Conservation (phyloP, 768 basidiomycete species). For the Paxillus rubicundulus region DNA sequence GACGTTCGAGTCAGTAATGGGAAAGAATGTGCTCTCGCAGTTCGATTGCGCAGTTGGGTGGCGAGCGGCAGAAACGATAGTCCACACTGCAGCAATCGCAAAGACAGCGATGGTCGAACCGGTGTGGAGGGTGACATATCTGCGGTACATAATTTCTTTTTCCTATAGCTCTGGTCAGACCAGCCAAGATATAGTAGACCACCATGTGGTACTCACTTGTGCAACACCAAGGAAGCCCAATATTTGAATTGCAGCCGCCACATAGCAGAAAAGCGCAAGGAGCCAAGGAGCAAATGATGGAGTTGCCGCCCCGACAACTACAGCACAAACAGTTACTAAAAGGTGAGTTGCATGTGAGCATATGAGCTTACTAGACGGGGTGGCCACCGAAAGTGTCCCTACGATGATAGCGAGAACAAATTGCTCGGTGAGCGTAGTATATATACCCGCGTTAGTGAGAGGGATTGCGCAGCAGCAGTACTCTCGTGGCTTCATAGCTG, state of each 20-base stretch:
- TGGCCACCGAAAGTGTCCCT: constrained; percentile 72
- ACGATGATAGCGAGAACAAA: constrained; percentile 61
- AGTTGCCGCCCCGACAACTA: constrained; percentile 85
- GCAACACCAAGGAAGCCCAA: constrained; percentile 86
- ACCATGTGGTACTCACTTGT: constrained; percentile 45
- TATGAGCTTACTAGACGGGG: constrained; percentile 65
- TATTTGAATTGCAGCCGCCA: constrained; percentile 72
- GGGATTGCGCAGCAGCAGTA: constrained; percentile 96
- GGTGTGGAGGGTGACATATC: constrained; percentile 68
- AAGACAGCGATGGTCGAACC: constrained; percentile 59
- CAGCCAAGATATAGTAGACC: not conserved
- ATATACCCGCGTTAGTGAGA: constrained; percentile 86
- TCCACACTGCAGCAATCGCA: constrained; percentile 76
- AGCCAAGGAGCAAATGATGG: constrained; percentile 74
- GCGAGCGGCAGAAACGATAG: constrained; percentile 71
- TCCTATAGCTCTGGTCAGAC: constrained; percentile 48
- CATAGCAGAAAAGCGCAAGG: constrained; percentile 73
- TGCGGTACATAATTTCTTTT: constrained; percentile 58
- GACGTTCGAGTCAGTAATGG: constrained; percentile 30
- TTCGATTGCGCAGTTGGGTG: constrained; percentile 68
- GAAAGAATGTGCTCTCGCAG: constrained; percentile 64
- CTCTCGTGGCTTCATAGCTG: constrained; percentile 68
- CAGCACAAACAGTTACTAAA: constrained; percentile 8
- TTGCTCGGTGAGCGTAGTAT: constrained; percentile 76
- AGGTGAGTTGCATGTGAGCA: not conserved